A percentile compares a stretch with the other conserved stretches of the same genome.
phyloP scores from a whole-genome alignment of 176 grass and related monocot species.

The Musa acuminata region DNA sequence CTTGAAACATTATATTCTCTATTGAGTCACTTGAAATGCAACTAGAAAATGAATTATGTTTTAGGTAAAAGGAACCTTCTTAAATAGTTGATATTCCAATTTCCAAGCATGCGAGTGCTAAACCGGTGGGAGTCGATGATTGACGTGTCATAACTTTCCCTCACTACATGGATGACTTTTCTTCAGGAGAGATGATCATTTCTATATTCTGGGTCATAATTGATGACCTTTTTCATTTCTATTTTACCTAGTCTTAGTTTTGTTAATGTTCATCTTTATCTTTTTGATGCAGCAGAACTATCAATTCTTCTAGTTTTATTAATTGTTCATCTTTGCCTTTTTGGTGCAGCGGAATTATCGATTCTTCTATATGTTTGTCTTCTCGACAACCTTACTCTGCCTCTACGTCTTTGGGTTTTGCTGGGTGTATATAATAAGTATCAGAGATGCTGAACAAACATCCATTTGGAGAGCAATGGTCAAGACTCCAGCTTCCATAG shows the following conservation, averaged over 20 bases:
- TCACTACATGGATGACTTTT: background rate
- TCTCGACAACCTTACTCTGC: constrained; percentile 19
- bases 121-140: background rate
- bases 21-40: background rate
- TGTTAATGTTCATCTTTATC: background rate
- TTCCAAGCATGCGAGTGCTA: background rate
- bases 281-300: background rate
- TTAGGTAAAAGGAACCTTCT: background rate
- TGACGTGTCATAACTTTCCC: background rate
- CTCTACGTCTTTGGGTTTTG: constrained; percentile 20
- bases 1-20: background rate
- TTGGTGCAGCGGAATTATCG: constrained; percentile 14
- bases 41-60: background rate
- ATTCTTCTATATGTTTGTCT: constrained; percentile 23
- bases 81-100: background rate
- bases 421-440: constrained; percentile 20
- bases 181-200: background rate
- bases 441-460: constrained; percentile 8
- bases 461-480: constrained; percentile 17
- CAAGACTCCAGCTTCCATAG: constrained; percentile 19
- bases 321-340: background rate
- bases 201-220: background rate
- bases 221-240: background rate
- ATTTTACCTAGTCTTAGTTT: background rate
- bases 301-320: background rate